phyloP scores from a whole-genome alignment of 257 asterid genomes.

The Gynochthodes officinalis region DNA sequence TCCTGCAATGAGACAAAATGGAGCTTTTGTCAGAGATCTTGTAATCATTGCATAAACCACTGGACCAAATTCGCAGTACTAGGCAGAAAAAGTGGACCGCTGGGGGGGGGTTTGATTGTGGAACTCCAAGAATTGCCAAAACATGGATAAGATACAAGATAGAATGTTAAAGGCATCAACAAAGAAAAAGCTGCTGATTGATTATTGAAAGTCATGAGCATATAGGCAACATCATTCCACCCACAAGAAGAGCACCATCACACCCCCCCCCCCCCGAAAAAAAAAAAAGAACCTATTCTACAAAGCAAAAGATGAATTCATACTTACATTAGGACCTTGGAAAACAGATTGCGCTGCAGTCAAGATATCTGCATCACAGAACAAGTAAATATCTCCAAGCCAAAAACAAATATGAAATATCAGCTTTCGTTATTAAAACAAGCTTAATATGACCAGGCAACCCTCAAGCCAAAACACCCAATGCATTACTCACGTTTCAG shows the following conservation, averaged over 20 bases:
- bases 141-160: not conserved
- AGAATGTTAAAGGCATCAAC: not conserved
- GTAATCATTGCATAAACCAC: not conserved
- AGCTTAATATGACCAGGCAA: not conserved
- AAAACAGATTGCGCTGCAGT: constrained; percentile 62
- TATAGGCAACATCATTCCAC: not conserved
- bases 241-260: not conserved
- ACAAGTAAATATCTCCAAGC: constrained; percentile 4
- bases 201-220: not conserved
- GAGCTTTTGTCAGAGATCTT: constrained; percentile 1
- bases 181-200: not conserved
- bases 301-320: not conserved
- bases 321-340: constrained; percentile 82
- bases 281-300: not conserved
- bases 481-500: constrained; percentile 67
- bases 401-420: not conserved
- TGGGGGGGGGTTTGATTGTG: too few species aligned
- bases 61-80: not conserved
- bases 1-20: constrained; percentile 50
- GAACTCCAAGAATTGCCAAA: not conserved
- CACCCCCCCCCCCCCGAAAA: too few species aligned
- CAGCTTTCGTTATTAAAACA: not conserved
- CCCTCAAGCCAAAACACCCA: not conserved
- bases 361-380: constrained; percentile 61
- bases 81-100: too few species aligned